A percentile compares a stretch with the other conserved stretches of the same genome.
phyloP scores from a whole-genome alignment of 768 basidiomycete genomes.

The Phaeolepiota aurea region DNA sequence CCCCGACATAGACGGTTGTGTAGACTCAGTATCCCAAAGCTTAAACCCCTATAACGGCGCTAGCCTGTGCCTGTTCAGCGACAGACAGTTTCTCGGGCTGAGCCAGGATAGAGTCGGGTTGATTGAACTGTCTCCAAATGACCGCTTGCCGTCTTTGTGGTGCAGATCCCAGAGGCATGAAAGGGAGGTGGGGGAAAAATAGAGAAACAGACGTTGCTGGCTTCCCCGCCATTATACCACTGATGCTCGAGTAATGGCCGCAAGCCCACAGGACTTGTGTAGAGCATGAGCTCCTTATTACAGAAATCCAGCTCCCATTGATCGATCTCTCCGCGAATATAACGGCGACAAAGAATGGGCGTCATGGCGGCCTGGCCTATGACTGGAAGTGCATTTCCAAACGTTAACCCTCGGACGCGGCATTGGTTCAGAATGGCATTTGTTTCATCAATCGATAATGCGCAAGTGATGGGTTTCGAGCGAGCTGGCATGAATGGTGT shows the following conservation, averaged over 20 bases:
- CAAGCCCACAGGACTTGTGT: slow-evolving; percentile 40
- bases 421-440: slow-evolving; percentile 26
- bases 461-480: slow-evolving; percentile 14
- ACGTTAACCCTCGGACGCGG: slow-evolving; percentile 32
- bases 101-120: too few relatives aligned
- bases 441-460: slow-evolving; percentile 21
- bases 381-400: slow-evolving; percentile 40
- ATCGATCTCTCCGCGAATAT: slow-evolving; percentile 36
- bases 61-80: too few relatives aligned
- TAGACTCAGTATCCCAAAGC: background rate
- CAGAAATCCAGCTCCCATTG: slow-evolving; percentile 45
- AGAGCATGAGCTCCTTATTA: slow-evolving; percentile 38
- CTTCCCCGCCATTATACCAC: slow-evolving; percentile 40
- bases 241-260: slow-evolving; percentile 37
- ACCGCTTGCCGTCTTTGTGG: too few relatives aligned
- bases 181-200: slow-evolving; percentile 36
- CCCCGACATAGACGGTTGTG: too few relatives aligned
- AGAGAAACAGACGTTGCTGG: slow-evolving; percentile 29
- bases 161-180: slow-evolving; percentile 31
- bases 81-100: too few relatives aligned
- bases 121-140: too few relatives aligned
- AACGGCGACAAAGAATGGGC: slow-evolving; percentile 38
- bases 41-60: too few relatives aligned
- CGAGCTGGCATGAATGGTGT: slow-evolving; percentile 27
- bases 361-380: slow-evolving; percentile 47